Percentiles rank a stretch among this genome's conserved stretches.
Evolutionary conservation across 306 rosid genomes (phyloP).

Genomic region (Gynostemma pentaphyllum): DNA sequence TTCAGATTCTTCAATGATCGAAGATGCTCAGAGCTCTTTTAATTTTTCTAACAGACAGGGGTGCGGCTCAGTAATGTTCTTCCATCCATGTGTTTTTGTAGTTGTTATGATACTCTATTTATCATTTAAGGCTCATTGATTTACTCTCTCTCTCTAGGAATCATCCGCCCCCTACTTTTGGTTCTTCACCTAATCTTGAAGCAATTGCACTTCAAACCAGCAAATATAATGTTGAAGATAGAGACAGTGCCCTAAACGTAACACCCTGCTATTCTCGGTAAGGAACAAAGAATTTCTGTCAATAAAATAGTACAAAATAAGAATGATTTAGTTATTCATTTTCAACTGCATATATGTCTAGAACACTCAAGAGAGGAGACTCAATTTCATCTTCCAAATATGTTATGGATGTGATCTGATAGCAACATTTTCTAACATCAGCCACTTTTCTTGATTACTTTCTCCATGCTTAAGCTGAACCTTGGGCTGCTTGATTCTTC

Average conservation of each 20-base stretch:
- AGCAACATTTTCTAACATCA: not conserved
- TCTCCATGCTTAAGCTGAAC: not conserved
- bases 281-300: constrained; percentile 5
- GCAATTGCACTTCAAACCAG: constrained; percentile 47
- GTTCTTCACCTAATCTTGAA: constrained; percentile 80
- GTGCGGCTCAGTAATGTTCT: constrained; percentile 31
- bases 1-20: constrained; percentile 71
- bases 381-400: not conserved
- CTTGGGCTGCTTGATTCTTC: not conserved
- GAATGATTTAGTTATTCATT: not conserved
- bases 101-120: not conserved
- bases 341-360: not conserved
- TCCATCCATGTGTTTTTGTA: not conserved
- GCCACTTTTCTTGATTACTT: not conserved
- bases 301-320: not conserved
- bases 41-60: constrained; percentile 53
- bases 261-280: constrained; percentile 44
- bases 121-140: not conserved
- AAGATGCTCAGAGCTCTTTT: constrained; percentile 85
- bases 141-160: constrained; percentile 37
- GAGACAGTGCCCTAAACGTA: constrained; percentile 43
- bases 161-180: constrained; percentile 95
- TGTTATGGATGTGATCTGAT: not conserved
- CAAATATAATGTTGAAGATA: constrained; percentile 45
- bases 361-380: not conserved